A percentile compares a stretch with the other conserved stretches of the same genome.
Conservation (phyloP, 306 rosid genomes). For the Fragaria vesca region DNA sequence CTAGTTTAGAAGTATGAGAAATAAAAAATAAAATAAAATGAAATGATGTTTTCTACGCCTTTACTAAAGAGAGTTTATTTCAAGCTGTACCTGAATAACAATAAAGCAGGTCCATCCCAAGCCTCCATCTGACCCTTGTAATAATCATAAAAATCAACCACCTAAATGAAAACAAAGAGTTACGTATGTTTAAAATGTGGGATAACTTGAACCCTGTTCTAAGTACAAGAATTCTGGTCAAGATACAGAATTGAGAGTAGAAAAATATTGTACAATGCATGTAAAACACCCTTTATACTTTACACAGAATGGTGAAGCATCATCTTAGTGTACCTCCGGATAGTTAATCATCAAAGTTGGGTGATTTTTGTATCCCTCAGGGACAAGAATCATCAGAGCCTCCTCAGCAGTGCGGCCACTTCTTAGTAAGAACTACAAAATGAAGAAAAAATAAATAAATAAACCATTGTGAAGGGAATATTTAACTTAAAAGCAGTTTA, state of each 20-base stretch:
- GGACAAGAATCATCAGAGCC: slow-evolving; percentile 96
- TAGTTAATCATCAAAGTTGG: slow-evolving; percentile 86
- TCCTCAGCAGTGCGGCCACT: slow-evolving; percentile 97
- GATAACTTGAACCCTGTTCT: background rate
- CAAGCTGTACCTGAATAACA: slow-evolving; percentile 78
- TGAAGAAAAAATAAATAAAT: slow-evolving; percentile 14
- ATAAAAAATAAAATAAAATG: background rate
- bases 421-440: slow-evolving; percentile 70
- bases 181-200: background rate
- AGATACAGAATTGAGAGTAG: background rate
- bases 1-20: background rate
- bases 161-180: slow-evolving; percentile 47
- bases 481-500: background rate
- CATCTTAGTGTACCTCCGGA: slow-evolving; percentile 69
- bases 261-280: background rate
- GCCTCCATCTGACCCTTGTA: slow-evolving; percentile 99
- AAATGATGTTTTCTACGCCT: background rate
- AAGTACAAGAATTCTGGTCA: background rate
- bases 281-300: background rate
- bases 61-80: background rate
- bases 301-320: background rate
- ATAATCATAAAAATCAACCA: slow-evolving; percentile 86
- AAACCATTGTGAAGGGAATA: background rate
- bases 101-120: slow-evolving; percentile 99
- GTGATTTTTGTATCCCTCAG: slow-evolving; percentile 97